Conservation (phyloP, 768 basidiomycete species). For the Podaxis sp. region DNA sequence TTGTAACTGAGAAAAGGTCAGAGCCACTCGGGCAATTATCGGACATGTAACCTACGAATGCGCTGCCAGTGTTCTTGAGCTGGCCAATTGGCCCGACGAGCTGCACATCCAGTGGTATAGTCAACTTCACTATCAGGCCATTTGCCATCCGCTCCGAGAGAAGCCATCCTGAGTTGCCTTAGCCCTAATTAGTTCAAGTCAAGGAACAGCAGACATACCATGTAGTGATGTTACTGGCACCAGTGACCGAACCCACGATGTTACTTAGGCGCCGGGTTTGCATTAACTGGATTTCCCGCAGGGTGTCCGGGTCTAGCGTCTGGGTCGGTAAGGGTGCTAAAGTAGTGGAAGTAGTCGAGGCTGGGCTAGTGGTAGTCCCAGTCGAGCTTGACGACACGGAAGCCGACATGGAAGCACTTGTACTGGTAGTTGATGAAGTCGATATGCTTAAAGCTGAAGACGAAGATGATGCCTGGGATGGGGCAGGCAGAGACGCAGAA, state of each 20-base stretch:
- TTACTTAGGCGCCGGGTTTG: conserved; percentile 35
- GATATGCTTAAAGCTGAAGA: neutral
- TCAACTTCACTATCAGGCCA: conserved; percentile 58
- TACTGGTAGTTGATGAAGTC: neutral
- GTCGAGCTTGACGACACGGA: neutral
- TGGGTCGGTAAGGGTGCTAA: neutral
- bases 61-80: conserved; percentile 59
- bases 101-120: conserved; percentile 61
- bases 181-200: neutral
- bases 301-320: neutral
- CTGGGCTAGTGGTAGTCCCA: neutral
- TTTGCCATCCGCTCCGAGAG: conserved; percentile 46
- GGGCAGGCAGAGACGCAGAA: neutral
- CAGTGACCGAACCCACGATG: conserved; percentile 38
- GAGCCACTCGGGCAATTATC: neutral
- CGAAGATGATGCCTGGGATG: neutral
- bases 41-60: conserved; percentile 34
- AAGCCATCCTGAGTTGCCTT: conserved; percentile 37
- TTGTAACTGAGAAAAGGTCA: conserved; percentile 35
- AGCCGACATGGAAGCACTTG: neutral
- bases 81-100: conserved; percentile 68
- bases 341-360: neutral
- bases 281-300: conserved; percentile 15
- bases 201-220: conserved; percentile 28
- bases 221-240: conserved; percentile 31